Conservation (phyloP, 257 asterid species). For the Hygrophila difformis region DNA sequence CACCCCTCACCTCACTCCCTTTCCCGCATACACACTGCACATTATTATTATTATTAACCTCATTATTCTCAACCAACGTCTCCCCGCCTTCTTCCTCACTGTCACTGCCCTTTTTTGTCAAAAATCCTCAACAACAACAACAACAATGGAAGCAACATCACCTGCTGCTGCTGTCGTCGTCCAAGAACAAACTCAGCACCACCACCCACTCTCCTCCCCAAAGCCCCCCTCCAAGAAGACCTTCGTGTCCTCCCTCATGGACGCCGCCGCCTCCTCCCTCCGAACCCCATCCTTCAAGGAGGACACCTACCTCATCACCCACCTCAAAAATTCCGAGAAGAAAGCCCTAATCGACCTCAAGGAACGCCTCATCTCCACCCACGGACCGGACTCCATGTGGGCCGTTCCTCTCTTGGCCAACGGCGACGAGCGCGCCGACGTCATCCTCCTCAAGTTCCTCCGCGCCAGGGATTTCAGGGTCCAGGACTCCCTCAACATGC, state of each 20-base stretch:
- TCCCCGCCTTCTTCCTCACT: no score
- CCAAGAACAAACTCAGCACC: neutral
- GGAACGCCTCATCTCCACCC: constrained; percentile 29
- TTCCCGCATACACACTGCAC: no score
- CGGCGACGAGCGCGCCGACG: constrained; percentile 57
- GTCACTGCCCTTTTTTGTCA: no score
- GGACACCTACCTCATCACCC: constrained; percentile 72
- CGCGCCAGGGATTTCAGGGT: constrained; percentile 82
- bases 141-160: no score
- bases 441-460: constrained; percentile 71
- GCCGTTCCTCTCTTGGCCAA: constrained; percentile 39
- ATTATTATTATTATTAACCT: no score
- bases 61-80: no score
- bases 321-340: constrained; percentile 54
- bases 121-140: no score
- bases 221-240: neutral
- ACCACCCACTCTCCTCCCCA: neutral
- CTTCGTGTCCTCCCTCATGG: constrained; percentile 21
- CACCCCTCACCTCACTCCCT: no score
- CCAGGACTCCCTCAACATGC: constrained; percentile 53
- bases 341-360: constrained; percentile 66
- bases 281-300: constrained; percentile 76
- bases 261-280: constrained; percentile 60
- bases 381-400: constrained; percentile 57
- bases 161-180: no score